Evolutionary conservation across 2,329 filamentous ascomycete species (phyloP).

Genomic region (Microcyclospora tardicrescens): DNA sequence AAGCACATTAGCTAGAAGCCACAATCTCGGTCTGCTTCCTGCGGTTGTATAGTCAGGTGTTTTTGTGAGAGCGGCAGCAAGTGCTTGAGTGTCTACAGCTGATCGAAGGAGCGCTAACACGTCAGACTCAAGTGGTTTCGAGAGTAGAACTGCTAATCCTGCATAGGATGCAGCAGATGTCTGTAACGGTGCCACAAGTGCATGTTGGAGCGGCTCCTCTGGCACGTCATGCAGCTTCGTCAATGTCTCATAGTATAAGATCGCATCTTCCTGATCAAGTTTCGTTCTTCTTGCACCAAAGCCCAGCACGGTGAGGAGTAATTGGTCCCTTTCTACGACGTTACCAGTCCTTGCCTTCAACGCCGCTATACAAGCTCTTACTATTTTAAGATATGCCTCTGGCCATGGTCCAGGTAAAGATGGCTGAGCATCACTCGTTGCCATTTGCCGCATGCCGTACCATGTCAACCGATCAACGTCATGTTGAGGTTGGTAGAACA

Average conservation of each 20-base stretch:
- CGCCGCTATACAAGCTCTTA: slow-evolving; percentile 23
- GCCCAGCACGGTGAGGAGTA: slow-evolving; percentile 15
- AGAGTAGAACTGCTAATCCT: slow-evolving; percentile 16
- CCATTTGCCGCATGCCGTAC: slow-evolving; percentile 28
- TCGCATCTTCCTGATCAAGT: slow-evolving; percentile 11
- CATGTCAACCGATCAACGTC: slow-evolving; percentile 29
- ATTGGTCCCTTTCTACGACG: slow-evolving; percentile 11
- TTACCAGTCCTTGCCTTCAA: slow-evolving; percentile 8
- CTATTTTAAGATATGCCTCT: slow-evolving; percentile 28
- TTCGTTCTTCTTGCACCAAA: slow-evolving; percentile 25
- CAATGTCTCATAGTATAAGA: slow-evolving; percentile 21
- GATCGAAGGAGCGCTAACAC: slow-evolving; percentile 14
- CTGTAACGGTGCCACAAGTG: slow-evolving; percentile 21
- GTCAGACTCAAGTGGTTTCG: slow-evolving; percentile 14
- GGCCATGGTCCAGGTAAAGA: slow-evolving; percentile 26
- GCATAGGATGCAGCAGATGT: slow-evolving; percentile 13
- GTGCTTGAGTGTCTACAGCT: slow-evolving; percentile 11
- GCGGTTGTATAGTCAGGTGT: neutral
- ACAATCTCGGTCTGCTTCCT: slow-evolving; percentile 33
- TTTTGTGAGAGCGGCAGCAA: slow-evolving; percentile 10
- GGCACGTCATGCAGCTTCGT: slow-evolving; percentile 11
- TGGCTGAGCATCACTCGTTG: slow-evolving; percentile 11
- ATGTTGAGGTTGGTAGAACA: slow-evolving; percentile 28
- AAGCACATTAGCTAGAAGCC: slow-evolving; percentile 48
- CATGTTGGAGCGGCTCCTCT: slow-evolving; percentile 15